Conservation (phyloP, 257 asterid genomes). For the Solanum virginianum region DNA sequence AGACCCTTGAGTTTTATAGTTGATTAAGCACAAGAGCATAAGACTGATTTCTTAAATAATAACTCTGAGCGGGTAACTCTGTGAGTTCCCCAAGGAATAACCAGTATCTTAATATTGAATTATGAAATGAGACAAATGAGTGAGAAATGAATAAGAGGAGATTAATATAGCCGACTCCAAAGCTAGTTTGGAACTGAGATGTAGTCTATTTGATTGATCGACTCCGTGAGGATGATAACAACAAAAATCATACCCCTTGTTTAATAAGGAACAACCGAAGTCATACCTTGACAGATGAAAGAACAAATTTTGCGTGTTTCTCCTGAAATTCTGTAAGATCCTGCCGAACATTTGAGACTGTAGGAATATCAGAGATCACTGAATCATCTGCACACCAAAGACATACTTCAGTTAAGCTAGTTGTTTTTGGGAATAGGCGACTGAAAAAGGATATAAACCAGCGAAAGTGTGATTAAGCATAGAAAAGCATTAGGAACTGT, state of each 20-base stretch:
- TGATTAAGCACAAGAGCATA: neutral
- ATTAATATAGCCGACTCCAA: neutral
- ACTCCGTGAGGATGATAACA: neutral
- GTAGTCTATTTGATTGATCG: neutral
- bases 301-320: constrained; percentile 89
- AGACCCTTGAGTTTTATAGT: neutral
- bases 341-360: constrained; percentile 80
- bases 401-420: neutral
- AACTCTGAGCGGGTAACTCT: neutral
- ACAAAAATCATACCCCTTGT: constrained; percentile 23
- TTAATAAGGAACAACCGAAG: neutral
- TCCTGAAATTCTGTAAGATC: constrained; percentile 96
- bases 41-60: neutral
- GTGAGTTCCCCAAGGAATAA: neutral
- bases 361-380: constrained; percentile 65
- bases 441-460: neutral
- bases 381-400: constrained; percentile 54
- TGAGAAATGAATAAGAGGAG: neutral
- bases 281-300: constrained; percentile 71
- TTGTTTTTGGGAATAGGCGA: neutral
- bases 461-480: neutral
- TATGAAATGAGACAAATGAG: neutral
- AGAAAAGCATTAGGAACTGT: neutral
- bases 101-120: neutral
- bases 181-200: neutral